Evolutionary conservation across 2,329 filamentous ascomycete genomes (phyloP), one percentile per base, ranked within the genome.

Genomic region (Epichloe hybrida): DNA sequence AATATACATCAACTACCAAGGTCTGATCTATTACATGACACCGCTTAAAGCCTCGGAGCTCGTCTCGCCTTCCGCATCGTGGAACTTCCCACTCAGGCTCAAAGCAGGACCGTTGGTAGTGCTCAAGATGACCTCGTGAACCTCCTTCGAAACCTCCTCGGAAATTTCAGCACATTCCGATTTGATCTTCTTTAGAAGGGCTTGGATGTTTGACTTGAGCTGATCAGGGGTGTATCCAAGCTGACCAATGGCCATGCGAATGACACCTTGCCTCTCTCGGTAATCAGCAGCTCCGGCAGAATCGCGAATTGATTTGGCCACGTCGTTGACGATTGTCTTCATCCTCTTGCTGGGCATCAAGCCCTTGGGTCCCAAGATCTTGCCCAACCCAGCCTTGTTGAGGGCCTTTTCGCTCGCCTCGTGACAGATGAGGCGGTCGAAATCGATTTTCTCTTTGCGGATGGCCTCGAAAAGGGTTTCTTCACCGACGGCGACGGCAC

Each of bases 301-400:
- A 57, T 91, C 87, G 60, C 79, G 80, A 61, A 98, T 86, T 36
- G 82, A 77, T n/a, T 74, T 68, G 50, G 77, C 77, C 15, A 95
- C 78, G 64, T 95, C 85, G 62, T 79, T 84, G 23, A 95, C 88
- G 51, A 98, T 86, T 0, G 93, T 97, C 56, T 88, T 89, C 55
- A 81, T 81, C 74, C 95, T 95, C 53, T 78, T 71, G 65, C 80
- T 94, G 5, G 93, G 93, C 93, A 98, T 97, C 62, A 98, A 69
- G 3, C 90, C 90, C 67, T 80, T 83, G 44, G 94, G 93, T 61
- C 93, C 93, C 20, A 98, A 74, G 43, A 95, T 77, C 57, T 84
- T 79, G 56, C 86, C 91, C 55, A 98, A 67, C 0, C 79, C 80
- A 37, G 89, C 84, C 72, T 93, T 90, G 64, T 84, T 85, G 61